Evolutionary conservation across 306 rosid species (phyloP).

Genomic region (Lupinus albus): DNA sequence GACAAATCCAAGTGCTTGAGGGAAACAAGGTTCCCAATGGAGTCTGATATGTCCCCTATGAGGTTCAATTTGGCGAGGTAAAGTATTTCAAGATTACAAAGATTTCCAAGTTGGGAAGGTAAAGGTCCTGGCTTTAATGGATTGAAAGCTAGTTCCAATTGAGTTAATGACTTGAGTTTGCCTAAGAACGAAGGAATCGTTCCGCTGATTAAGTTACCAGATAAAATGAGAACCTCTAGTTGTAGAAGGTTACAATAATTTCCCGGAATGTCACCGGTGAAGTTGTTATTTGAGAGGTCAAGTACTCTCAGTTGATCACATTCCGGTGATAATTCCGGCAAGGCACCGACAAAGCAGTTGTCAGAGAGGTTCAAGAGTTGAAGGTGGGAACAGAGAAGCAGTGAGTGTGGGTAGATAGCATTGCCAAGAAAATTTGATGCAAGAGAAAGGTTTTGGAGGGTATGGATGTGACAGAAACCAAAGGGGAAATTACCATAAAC

Average conservation of each 20-base stretch:
- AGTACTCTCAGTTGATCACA: conserved; percentile 46
- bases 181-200: conserved; percentile 65
- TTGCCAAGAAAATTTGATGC: conserved; percentile 46
- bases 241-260: conserved; percentile 55
- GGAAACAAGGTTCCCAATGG: conserved; percentile 62
- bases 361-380: conserved; percentile 53
- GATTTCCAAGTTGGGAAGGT: conserved; percentile 71
- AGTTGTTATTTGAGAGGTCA: conserved; percentile 65
- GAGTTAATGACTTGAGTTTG: conserved; percentile 61
- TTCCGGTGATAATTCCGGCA: conserved; percentile 62
- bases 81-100: conserved; percentile 53
- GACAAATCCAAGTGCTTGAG: conserved; percentile 72
- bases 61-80: conserved; percentile 42
- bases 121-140: conserved; percentile 48
- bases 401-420: conserved; percentile 43
- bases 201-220: conserved; percentile 57
- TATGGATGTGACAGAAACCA: conserved; percentile 64
- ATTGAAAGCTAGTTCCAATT: conserved; percentile 48
- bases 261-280: conserved; percentile 67
- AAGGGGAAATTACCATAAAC: conserved; percentile 63
- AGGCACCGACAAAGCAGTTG: conserved; percentile 55
- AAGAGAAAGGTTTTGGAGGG: conserved; percentile 60
- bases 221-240: conserved; percentile 46
- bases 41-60: conserved; percentile 60
- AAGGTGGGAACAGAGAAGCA: conserved; percentile 65